Percentiles rank a stretch among this genome's conserved stretches.
Conservation (phyloP, 1,139 yeast genomes). For the Diutina rugosa region DNA sequence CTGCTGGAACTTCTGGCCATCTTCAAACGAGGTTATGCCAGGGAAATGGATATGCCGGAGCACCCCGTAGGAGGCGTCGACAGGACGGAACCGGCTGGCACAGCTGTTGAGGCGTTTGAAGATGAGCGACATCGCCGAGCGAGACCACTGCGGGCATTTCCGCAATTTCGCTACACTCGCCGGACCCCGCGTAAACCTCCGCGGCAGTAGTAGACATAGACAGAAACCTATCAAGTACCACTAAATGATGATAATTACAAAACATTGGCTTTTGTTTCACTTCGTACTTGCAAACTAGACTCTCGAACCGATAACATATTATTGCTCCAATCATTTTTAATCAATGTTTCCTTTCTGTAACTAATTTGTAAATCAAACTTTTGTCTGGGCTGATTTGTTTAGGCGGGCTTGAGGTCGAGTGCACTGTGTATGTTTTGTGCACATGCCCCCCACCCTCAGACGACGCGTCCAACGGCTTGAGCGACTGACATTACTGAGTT, state of each 20-base stretch:
- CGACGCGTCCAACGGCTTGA: background rate
- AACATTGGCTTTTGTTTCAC: no score
- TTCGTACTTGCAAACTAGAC: no score
- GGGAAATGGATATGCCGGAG: slow-evolving; percentile 55
- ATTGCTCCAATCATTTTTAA: no score
- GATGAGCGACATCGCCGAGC: background rate
- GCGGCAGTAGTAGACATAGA: no score
- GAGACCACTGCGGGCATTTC: background rate
- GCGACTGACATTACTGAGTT: background rate
- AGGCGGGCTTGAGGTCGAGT: background rate
- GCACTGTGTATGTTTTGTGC: background rate
- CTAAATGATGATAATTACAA: no score
- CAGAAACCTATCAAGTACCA: no score
- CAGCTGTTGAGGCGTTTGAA: background rate
- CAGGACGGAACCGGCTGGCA: slow-evolving; percentile 17
- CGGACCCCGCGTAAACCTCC: no score
- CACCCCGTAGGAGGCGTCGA: slow-evolving; percentile 21
- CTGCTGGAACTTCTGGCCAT: slow-evolving; percentile 55
- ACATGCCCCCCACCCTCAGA: background rate
- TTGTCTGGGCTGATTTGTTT: no score
- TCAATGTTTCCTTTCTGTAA: no score
- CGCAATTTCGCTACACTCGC: background rate
- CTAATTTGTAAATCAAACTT: no score
- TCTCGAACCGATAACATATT: no score
- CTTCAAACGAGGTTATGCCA: slow-evolving; percentile 37